These are phyloP conservation scores for Verticillium longisporum DNA, from an alignment of 2,329 filamentous ascomycete genomes.

Conservation along the genomic window DNA sequence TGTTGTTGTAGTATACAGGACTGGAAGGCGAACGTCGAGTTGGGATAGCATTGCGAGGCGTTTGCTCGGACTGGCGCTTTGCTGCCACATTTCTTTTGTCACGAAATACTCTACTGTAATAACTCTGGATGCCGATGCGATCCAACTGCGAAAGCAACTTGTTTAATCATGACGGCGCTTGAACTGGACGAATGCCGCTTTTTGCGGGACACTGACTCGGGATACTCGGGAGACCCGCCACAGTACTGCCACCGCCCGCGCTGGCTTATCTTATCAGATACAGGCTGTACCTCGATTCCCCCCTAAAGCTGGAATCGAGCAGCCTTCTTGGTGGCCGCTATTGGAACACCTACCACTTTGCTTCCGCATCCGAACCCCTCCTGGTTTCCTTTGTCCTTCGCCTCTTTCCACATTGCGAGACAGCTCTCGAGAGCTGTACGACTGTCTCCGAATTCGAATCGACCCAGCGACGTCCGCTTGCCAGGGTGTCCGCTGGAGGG, in stretches of 20 bases:
- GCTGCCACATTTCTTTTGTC: neutral
- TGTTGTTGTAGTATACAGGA: neutral
- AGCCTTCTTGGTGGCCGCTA: neutral
- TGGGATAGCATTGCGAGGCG: slow-evolving; percentile 8
- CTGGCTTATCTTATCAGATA: neutral
- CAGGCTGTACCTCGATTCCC: too few species aligned
- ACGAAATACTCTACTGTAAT: neutral
- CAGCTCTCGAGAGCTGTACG: neutral
- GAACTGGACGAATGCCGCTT: neutral
- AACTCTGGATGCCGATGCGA: neutral
- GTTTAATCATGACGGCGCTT: neutral
- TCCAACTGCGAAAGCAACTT: neutral
- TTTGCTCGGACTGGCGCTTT: neutral
- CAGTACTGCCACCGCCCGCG: neutral
- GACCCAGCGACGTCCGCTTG: neutral
- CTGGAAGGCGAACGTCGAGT: neutral
- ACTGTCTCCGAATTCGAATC: neutral
- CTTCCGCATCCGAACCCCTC: neutral
- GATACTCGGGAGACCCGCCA: too few species aligned
- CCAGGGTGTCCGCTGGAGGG: neutral
- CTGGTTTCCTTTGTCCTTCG: neutral
- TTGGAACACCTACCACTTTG: neutral
- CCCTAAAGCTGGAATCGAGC: neutral
- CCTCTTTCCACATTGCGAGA: neutral
- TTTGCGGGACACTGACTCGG: too few species aligned